Base-by-base conservation (phyloP, 140 eudicot species). In the Flaveria floridana region DNA sequence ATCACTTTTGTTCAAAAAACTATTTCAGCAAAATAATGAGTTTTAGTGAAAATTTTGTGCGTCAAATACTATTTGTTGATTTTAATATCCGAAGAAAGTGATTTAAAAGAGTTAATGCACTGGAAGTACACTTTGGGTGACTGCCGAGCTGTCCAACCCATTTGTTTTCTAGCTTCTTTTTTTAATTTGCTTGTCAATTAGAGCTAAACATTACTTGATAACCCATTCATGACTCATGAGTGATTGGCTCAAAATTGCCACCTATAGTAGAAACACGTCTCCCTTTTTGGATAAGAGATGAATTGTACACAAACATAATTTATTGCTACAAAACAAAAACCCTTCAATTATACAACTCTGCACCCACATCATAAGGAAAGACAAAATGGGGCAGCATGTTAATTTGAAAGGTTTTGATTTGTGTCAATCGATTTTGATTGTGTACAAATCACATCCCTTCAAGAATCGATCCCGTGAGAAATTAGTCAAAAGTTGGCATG, bases 401-500 rank as follows among this genome's bases (percentile, higher is more conserved):
- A 62, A 62, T 15, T 62, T 62, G 19, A 28, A 62, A 28, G 68
- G 68, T 62, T 62, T 62, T 62, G 26, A 6, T 1, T 3, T 52
- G 59, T 4, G 59, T 16, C 10, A 34, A 65, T 15, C 25, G 1
- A 65, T 28, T 28, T 63, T 63, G 47, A 30, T 63, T 63, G 68
- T 28, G 46, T 30, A 15, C 23, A 63, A 15, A 63, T 63, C 47
- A 30, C 13, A 30, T 63, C 68, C 47, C 47, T 63, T 65, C 51
- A 7, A 34, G 34, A 66, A 78, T 48, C 16, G 39, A 71, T 50
- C 18, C 37, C n/a, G n/a, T 16, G 18, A 23, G 6, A 72, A 65
- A 71, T 71, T 63, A 41, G 59, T 42, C 44, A 81, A 66, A 75
- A 25, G 41, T 34, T 66, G 2, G 69, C 2, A 79, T 53, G 12